These are phyloP conservation scores for Agmasoma carcini DNA, from an alignment of 371 early-diverging fungal genomes.

Conservation along the genomic window DNA sequence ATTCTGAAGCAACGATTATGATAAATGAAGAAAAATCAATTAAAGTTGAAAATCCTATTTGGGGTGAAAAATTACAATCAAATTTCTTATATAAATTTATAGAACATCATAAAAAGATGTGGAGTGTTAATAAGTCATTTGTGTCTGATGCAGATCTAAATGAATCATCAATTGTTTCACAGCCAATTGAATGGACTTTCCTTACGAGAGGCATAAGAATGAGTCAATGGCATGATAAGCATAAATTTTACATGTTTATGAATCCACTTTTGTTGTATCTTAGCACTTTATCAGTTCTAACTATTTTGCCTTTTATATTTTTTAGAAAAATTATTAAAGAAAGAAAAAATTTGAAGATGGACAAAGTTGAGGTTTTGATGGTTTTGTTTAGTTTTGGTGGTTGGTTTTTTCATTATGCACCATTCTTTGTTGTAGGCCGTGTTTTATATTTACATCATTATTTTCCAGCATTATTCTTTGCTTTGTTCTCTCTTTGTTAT, in stretches of 20 bases:
- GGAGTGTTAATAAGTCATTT: slow-evolving; percentile 85
- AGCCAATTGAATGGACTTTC: slow-evolving; percentile 82
- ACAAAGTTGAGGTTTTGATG: neutral
- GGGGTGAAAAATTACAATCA: slow-evolving; percentile 55
- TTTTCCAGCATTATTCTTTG: slow-evolving; percentile 1
- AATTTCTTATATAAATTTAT: slow-evolving; percentile 69
- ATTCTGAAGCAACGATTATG: slow-evolving; percentile 35
- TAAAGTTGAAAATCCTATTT: slow-evolving; percentile 12
- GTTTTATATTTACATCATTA: slow-evolving; percentile 10
- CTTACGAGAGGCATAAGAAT: slow-evolving; percentile 76
- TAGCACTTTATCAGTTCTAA: slow-evolving; percentile 58
- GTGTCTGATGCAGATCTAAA: slow-evolving; percentile 83
- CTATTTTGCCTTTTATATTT: slow-evolving; percentile 20
- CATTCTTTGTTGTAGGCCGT: neutral
- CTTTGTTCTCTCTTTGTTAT: too few relatives aligned
- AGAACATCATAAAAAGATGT: slow-evolving; percentile 87
- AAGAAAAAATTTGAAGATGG: neutral
- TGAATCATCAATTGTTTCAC: slow-evolving; percentile 64
- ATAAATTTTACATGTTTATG: slow-evolving; percentile 80
- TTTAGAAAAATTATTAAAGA: slow-evolving; percentile 14
- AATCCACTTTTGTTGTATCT: slow-evolving; percentile 89
- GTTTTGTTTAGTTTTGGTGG: neutral
- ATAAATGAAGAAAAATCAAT: slow-evolving; percentile 15
- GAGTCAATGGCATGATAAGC: slow-evolving; percentile 78
- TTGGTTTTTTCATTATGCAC: neutral